A percentile compares a stretch with the other conserved stretches of the same genome.
These are phyloP conservation scores for Dipteronia sinensis DNA, from an alignment of 345 rosid species.

Conservation along the genomic window DNA sequence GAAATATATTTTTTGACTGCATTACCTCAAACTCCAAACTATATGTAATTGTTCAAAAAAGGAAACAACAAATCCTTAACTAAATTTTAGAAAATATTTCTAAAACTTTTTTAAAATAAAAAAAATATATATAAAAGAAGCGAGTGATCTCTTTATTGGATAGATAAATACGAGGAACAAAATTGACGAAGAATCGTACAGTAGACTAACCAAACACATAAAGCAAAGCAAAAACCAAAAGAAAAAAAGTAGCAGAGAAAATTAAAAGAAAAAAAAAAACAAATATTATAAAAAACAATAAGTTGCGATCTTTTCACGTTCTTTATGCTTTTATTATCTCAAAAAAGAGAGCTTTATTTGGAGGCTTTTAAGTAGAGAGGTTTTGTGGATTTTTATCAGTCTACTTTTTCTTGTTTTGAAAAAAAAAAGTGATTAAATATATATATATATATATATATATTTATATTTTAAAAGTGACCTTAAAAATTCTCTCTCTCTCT, in stretches of 20 bases:
- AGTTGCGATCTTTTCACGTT: conserved; percentile 48
- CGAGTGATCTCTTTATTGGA: neutral
- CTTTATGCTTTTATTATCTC: conserved; percentile 46
- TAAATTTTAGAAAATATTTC: too few relatives aligned
- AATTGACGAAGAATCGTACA: neutral
- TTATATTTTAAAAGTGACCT: neutral
- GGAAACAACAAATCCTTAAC: too few relatives aligned
- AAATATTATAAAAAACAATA: neutral
- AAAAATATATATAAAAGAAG: neutral
- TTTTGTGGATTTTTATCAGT: conserved; percentile 26
- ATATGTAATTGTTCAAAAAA: too few relatives aligned
- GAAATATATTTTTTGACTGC: too few relatives aligned
- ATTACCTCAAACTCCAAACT: too few relatives aligned
- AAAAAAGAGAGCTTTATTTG: conserved; percentile 21
- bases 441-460: too few relatives aligned
- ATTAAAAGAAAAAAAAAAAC: neutral
- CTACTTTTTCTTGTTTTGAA: conserved; percentile 19
- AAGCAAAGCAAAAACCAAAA: neutral
- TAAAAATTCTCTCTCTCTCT: conserved; percentile 7
- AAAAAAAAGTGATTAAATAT: neutral
- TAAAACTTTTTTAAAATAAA: too few relatives aligned
- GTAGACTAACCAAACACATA: neutral
- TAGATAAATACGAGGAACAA: neutral
- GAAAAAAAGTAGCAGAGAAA: neutral
- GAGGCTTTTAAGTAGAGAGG: conserved; percentile 15